Base-by-base conservation (phyloP, 768 basidiomycete species). In the Kwoniella sp. region DNA sequence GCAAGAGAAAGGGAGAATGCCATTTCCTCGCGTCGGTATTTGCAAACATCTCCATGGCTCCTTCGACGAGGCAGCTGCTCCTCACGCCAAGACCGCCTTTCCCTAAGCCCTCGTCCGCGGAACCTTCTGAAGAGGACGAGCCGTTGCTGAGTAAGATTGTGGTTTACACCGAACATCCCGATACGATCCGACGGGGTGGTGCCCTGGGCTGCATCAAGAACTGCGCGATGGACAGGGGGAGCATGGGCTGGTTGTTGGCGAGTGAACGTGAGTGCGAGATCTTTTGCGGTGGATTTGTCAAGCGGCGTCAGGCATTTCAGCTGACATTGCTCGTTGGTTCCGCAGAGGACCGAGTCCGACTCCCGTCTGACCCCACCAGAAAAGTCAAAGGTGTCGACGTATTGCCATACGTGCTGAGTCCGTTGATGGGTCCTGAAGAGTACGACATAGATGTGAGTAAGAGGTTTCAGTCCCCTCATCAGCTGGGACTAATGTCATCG, bases 21-120 rank as follows among this genome's bases (percentile, higher is more conserved):
- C 90, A 98, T 81, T 98, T 98, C 81, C 83, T 98, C 23, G 88
- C 94, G 0, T 91, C 89, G 68, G 95, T 97, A 13, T 96, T 97
- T 75, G 93, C 93, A 12, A 98, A 98, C 77, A 81, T 96, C 61
- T 90, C 86, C 57, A 85, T 86, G 69, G 85, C 88, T 11, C 88
- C 88, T 0, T 81, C 85, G 22, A 94, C 93, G 8, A 85, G 93
- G n/a, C 82, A 84, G 30, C 90, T 90, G 75, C 92, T 97, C 79
- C 71, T 93, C 31, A 87, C 88, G 0, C 87, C 93, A 2, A 85
- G 83, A 56, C 84, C 87, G 0, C 66, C 82, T 1, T 83, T 89
- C 74, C 81, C 83, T 84, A 48, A 68, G n/a, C 72, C 83, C 82
- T 61, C 67, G n/a, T 54, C 70, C 37, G 53, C 74, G 28, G 63